Evolutionary conservation across 2,329 filamentous ascomycete species (phyloP), one percentile per base, ranked within the genome.

Genomic region (Fusarium sp.): DNA sequence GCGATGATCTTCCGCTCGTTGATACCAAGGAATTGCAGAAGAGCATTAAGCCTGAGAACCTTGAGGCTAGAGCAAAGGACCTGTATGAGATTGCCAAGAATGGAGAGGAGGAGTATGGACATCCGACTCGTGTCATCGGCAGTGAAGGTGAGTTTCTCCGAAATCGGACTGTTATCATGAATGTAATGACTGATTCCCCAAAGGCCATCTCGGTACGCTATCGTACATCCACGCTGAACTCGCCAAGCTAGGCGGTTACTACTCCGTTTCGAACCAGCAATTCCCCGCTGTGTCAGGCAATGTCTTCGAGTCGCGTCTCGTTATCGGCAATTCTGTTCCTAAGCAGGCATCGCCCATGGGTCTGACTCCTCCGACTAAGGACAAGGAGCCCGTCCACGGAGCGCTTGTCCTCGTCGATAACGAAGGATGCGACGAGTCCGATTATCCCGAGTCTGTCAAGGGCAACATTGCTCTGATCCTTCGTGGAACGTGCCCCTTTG

Each of bases 401-500:
- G 81, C 89, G 14, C 77, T 94, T 7, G 84, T 91, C n/a, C 84
- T 89, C 15, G 88, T 91, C 14, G 80, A 82, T 14, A 90, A 90
- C 76, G 80, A 89, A 9, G 93, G 93, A 50, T 95, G 93, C 79
- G 78, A 86, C 20, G 81, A 83, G 9, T 83, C 85, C 5, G 92
- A 95, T 80, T 95, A 89, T 78, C 88, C 92, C 3, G 76, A 84
- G 3, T 80, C 83, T 2, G 82, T 91, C 7, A 79, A 83, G 14
- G 91, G 90, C 54, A 89, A 89, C 64, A 91, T 96, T 65, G 93
- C 91, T 14, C 84, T 96, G 41, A 87, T 96, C 71, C 84, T 86
- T 35, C 90, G 93, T 61, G 93, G 93, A 58, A 85, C 82, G 3
- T 96, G 93, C 78, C 74, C 89, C 12, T 96, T 95, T 74, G 92